These are phyloP conservation scores for Suillus spraguei DNA, from an alignment of 768 basidiomycete species.

Conservation along the genomic window DNA sequence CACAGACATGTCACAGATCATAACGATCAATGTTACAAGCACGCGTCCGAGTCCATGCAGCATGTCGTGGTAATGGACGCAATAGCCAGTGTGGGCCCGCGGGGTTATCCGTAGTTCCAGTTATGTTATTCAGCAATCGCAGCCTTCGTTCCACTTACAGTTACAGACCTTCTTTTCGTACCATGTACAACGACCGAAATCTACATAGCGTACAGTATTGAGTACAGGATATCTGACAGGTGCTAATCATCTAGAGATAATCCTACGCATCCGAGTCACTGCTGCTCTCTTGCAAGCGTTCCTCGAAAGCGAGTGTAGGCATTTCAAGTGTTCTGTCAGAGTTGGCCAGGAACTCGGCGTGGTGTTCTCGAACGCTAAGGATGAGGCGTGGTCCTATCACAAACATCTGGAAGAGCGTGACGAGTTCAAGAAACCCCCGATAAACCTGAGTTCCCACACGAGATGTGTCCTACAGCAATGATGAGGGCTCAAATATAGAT, in stretches of 20 bases:
- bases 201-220: background rate
- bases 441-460: background rate
- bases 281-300: no score
- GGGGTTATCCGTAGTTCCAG: no score
- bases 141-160: background rate
- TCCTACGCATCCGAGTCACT: background rate
- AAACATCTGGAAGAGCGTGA: conserved; percentile 2
- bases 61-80: no score
- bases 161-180: background rate
- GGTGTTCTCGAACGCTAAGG: background rate
- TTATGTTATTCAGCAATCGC: background rate
- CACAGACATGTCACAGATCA: no score
- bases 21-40: no score
- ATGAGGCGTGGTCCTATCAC: background rate
- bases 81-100: no score
- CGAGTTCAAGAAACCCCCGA: background rate
- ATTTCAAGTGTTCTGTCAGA: background rate
- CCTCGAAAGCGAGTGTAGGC: background rate
- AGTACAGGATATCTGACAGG: background rate
- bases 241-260: background rate
- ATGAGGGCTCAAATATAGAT: background rate
- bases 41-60: no score
- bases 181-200: background rate
- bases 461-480: background rate
- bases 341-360: background rate